Percentiles rank a stretch among this genome's conserved stretches.
Conservation (phyloP, 139 green algal species). For the Picochlorum sp. region DNA sequence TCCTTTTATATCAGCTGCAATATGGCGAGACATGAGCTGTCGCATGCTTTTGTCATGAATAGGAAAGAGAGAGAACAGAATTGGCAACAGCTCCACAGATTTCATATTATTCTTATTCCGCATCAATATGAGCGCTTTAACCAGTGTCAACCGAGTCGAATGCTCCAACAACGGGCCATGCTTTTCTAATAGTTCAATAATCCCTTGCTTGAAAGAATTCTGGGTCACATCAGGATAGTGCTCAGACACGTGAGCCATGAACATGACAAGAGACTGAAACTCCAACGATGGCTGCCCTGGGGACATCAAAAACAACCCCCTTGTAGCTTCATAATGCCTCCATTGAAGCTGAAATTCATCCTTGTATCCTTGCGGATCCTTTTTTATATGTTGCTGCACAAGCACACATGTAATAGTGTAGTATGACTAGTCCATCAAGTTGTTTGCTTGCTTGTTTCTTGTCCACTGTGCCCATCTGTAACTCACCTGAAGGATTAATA, state of each 20-base stretch:
- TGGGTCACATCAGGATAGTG: constrained; percentile 63
- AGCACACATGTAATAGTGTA: background rate
- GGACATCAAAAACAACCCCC: constrained; percentile 78
- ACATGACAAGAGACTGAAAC: constrained; percentile 78
- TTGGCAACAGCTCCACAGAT: constrained; percentile 68
- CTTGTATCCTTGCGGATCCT: constrained; percentile 81
- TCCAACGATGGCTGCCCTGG: constrained; percentile 68
- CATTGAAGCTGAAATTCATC: constrained; percentile 87
- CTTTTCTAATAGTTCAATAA: constrained; percentile 81
- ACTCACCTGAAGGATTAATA: no score
- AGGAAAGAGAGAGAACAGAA: constrained; percentile 91
- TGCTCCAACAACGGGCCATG: constrained; percentile 63
- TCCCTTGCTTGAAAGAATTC: constrained; percentile 48
- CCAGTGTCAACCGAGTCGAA: constrained; percentile 53
- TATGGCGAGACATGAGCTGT: constrained; percentile 79
- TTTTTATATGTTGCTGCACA: constrained; percentile 76
- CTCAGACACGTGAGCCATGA: constrained; percentile 74
- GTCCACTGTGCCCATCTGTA: background rate
- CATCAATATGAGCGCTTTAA: constrained; percentile 87
- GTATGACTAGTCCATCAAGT: no score
- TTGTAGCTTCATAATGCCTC: constrained; percentile 72
- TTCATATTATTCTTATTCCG: constrained; percentile 62
- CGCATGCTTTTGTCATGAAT: constrained; percentile 86
- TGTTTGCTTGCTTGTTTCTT: background rate
- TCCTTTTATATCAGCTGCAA: constrained; percentile 85